A percentile compares a stretch with the other conserved stretches of the same genome.
Conservation (phyloP, 768 basidiomycete genomes). For the Daedalea quercina region DNA sequence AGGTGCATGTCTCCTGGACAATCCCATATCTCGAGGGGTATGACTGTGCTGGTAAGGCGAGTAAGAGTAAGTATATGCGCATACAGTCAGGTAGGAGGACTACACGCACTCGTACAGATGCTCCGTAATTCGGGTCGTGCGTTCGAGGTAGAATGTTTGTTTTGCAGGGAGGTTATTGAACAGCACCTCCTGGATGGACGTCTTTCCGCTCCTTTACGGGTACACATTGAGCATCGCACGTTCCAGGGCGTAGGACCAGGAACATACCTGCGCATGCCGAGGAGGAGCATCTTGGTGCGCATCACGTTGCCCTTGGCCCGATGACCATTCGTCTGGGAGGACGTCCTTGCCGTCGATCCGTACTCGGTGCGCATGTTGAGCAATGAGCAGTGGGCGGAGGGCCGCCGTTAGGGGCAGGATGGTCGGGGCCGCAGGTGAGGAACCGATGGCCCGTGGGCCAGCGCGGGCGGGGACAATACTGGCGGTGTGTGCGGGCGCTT, state of each 20-base stretch:
- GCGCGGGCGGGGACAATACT: not conserved
- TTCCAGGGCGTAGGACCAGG: not conserved
- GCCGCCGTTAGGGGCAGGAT: not conserved
- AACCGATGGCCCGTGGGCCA: not conserved
- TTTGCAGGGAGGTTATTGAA: conserved; percentile 80
- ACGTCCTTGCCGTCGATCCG: not conserved
- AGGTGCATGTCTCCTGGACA: conserved; percentile 83
- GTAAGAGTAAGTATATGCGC: not conserved
- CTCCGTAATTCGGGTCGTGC: conserved; percentile 72
- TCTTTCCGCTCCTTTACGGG: conserved; percentile 74
- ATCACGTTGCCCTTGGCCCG: conserved; percentile 12
- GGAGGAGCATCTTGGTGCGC: conserved; percentile 64
- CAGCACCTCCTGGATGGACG: conserved; percentile 86
- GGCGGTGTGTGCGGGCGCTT: not conserved
- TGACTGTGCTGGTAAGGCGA: conserved; percentile 58
- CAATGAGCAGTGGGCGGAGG: not conserved
- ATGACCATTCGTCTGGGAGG: not conserved
- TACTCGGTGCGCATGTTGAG: not conserved
- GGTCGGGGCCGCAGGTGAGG: not conserved
- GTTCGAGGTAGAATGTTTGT: conserved; percentile 86
- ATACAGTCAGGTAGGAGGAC: not conserved
- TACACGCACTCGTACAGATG: conserved; percentile 72
- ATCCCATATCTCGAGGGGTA: conserved; percentile 94
- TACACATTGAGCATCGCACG: conserved; percentile 1
- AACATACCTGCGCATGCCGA: conserved; percentile 64